A percentile compares a stretch with the other conserved stretches of the same genome.
phyloP scores from a whole-genome alignment of 164 flowering plant species.

The Umbellularia californica region DNA sequence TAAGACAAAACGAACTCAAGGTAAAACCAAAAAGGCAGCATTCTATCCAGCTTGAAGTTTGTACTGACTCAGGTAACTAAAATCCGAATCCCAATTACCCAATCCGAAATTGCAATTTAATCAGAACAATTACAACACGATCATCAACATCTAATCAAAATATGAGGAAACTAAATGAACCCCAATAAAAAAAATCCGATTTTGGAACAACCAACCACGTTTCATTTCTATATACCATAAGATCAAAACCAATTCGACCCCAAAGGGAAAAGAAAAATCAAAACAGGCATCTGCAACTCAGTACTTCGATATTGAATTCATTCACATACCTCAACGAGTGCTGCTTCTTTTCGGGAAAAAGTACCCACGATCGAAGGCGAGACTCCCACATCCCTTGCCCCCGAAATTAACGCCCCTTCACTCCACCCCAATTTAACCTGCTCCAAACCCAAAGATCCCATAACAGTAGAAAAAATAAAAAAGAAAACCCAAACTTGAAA shows the following conservation, averaged over 20 bases:
- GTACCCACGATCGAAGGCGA: conserved; percentile 92
- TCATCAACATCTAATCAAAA: not conserved
- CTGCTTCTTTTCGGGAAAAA: conserved; percentile 84
- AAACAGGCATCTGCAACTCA: not conserved
- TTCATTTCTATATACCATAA: not conserved
- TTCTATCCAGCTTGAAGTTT: too few relatives aligned
- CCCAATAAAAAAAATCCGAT: not conserved
- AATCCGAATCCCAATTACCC: not conserved
- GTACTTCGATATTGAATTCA: not conserved
- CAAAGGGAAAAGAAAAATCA: not conserved
- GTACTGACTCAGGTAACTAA: not conserved
- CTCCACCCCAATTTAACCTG: conserved; percentile 83
- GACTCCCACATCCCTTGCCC: conserved; percentile 78
- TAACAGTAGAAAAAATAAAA: not conserved
- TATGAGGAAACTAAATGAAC: too few relatives aligned
- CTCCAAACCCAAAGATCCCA: not conserved
- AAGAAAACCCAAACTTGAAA: not conserved
- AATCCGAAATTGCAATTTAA: not conserved
- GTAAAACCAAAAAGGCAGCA: too few relatives aligned
- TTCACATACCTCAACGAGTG: conserved; percentile 75
- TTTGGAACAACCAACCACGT: too few relatives aligned
- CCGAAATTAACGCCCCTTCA: conserved; percentile 83
- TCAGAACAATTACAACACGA: not conserved
- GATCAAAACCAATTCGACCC: not conserved
- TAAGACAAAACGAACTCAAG: too few relatives aligned